Evolutionary conservation across 169 alveolate genomes (phyloP).

Genomic region (Babesia caballi): DNA sequence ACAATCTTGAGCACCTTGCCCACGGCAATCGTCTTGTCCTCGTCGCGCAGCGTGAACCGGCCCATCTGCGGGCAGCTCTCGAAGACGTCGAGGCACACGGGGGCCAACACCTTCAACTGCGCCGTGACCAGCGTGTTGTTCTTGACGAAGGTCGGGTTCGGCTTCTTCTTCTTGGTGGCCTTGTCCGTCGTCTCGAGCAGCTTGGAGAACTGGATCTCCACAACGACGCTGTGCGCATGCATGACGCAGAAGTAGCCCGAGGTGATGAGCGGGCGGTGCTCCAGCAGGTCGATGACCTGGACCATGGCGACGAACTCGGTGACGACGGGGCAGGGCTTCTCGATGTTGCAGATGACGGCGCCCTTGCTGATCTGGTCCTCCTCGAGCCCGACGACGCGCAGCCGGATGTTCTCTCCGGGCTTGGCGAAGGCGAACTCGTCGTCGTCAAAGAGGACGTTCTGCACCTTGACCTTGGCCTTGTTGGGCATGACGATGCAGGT

Average conservation of each 20-base stretch:
- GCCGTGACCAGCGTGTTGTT: conserved; percentile 81
- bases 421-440: conserved; percentile 86
- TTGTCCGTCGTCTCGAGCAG: conserved; percentile 74
- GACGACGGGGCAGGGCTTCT: conserved; percentile 89
- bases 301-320: conserved; percentile 87
- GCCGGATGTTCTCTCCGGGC: conserved; percentile 90
- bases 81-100: conserved; percentile 90
- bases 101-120: conserved; percentile 77
- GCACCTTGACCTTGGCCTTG: conserved; percentile 80
- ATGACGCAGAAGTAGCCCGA: conserved; percentile 92
- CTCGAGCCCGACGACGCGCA: conserved; percentile 81
- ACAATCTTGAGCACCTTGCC: conserved; percentile 81
- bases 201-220: conserved; percentile 80
- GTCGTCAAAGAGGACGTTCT: conserved; percentile 82
- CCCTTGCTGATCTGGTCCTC: conserved; percentile 94
- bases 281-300: conserved; percentile 88
- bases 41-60: conserved; percentile 94
- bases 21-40: conserved; percentile 89
- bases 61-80: conserved; percentile 88
- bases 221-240: conserved; percentile 86
- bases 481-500: conserved; percentile 86
- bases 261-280: conserved; percentile 89
- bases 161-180: conserved; percentile 77
- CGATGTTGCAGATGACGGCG: conserved; percentile 89
- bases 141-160: conserved; percentile 79